Conservation (phyloP, 2,329 filamentous ascomycete species). For the Penicillium griseofulvum region DNA sequence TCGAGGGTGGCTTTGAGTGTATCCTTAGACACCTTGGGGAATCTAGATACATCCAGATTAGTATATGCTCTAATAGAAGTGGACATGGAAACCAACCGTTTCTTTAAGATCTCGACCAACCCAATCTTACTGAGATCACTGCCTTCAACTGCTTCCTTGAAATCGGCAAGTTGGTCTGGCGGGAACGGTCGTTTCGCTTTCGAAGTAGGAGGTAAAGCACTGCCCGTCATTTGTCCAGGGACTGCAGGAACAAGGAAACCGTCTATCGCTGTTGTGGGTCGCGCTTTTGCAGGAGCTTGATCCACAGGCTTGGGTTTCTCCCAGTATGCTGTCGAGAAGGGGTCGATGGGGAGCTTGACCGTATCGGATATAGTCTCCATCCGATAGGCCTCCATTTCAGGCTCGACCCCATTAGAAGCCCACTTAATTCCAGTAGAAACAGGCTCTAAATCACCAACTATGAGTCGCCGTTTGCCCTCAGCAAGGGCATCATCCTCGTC, state of each 20-base stretch:
- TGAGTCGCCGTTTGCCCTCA: conserved; percentile 56
- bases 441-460: conserved; percentile 69
- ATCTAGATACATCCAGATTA: conserved; percentile 43
- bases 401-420: conserved; percentile 57
- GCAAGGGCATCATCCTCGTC: conserved; percentile 70
- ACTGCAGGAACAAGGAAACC: conserved; percentile 19
- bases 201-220: conserved; percentile 10
- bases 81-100: conserved; percentile 48
- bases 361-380: conserved; percentile 70
- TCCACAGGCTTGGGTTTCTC: conserved; percentile 32
- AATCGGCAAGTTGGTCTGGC: conserved; percentile 60
- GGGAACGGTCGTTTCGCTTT: conserved; percentile 51
- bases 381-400: conserved; percentile 59
- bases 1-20: conserved; percentile 70
- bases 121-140: conserved; percentile 72
- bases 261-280: conserved; percentile 17
- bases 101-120: conserved; percentile 71
- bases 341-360: conserved; percentile 67
- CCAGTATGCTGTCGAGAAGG: conserved; percentile 84
- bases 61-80: not conserved
- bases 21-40: conserved; percentile 67
- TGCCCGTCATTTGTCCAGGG: conserved; percentile 10
- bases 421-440: conserved; percentile 79
- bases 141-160: conserved; percentile 68
- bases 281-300: conserved; percentile 19